These are phyloP conservation scores for Bryum argenteum DNA, from an alignment of 225 moss, liverwort and hornwort genomes.

Conservation along the genomic window DNA sequence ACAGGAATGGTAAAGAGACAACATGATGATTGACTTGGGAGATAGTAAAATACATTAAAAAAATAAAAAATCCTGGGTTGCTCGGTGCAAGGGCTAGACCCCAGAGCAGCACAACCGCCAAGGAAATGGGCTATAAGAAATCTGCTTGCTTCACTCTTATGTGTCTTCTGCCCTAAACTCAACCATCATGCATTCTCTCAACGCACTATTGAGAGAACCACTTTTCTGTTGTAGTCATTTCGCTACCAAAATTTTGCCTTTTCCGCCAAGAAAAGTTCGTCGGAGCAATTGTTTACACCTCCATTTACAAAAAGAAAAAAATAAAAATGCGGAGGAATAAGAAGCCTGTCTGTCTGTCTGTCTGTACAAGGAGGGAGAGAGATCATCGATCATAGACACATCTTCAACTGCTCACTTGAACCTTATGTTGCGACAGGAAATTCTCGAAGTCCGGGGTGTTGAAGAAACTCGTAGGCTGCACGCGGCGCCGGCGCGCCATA, in stretches of 20 bases:
- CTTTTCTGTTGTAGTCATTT: too few relatives aligned
- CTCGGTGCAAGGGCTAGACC: slow-evolving; percentile 44
- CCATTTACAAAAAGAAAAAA: slow-evolving; percentile 38
- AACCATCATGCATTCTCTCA: slow-evolving; percentile 44
- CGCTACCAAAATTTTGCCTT: slow-evolving; percentile 48
- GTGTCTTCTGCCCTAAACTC: slow-evolving; percentile 33
- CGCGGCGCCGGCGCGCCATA: slow-evolving; percentile 47
- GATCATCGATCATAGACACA: too few relatives aligned
- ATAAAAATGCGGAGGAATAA: not conserved
- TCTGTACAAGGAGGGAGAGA: slow-evolving; percentile 4
- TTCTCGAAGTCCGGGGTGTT: slow-evolving; percentile 48
- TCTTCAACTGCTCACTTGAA: slow-evolving; percentile 42
- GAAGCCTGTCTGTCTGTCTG: slow-evolving; percentile 10
- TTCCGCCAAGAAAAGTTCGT: slow-evolving; percentile 33
- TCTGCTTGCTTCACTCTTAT: not conserved
- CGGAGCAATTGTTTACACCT: slow-evolving; percentile 39
- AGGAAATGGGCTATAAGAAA: slow-evolving; percentile 21
- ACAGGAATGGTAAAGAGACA: slow-evolving; percentile 25
- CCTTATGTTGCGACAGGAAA: slow-evolving; percentile 48
- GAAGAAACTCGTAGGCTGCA: slow-evolving; percentile 54
- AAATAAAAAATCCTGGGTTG: slow-evolving; percentile 41
- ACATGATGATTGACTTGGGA: slow-evolving; percentile 44
- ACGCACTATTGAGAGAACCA: too few relatives aligned
- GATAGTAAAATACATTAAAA: slow-evolving; percentile 37
- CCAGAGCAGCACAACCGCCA: slow-evolving; percentile 49